A percentile compares a stretch with the other conserved stretches of the same genome.
phyloP scores from a whole-genome alignment of 176 grass and related monocot genomes.

The Carex parvula region DNA sequence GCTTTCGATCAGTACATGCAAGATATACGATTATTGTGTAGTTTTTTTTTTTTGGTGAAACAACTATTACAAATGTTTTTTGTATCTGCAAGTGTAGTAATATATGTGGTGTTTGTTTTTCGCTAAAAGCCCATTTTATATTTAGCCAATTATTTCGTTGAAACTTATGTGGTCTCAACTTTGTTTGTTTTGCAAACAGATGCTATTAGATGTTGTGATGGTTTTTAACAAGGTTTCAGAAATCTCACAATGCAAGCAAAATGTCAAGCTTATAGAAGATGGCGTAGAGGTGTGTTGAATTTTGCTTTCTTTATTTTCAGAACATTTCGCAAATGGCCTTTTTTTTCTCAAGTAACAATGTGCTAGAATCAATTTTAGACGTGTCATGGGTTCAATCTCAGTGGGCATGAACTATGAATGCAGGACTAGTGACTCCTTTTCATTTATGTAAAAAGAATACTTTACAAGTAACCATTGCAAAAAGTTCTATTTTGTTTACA shows the following conservation, averaged over 20 bases:
- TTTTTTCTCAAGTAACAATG: background rate
- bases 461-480: background rate
- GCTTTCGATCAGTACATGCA: background rate
- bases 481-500: background rate
- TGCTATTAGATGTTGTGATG: slow-evolving; percentile 66
- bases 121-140: slow-evolving; percentile 1
- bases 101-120: slow-evolving; percentile 21
- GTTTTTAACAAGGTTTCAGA: slow-evolving; percentile 70
- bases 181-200: slow-evolving; percentile 41
- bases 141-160: slow-evolving; percentile 8
- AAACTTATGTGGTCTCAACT: background rate
- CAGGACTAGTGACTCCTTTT: background rate
- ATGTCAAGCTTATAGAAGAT: slow-evolving; percentile 64
- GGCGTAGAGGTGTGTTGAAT: slow-evolving; percentile 47
- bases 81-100: slow-evolving; percentile 14
- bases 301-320: background rate
- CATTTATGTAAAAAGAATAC: background rate
- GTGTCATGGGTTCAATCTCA: background rate
- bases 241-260: slow-evolving; percentile 69
- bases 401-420: background rate
- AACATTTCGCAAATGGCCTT: background rate
- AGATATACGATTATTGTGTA: background rate
- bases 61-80: background rate
- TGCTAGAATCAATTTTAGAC: background rate
- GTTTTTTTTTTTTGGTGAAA: background rate